Conservation (phyloP, 1,284 basidiomycete genomes). For the Sanghuangporus baumii region DNA sequence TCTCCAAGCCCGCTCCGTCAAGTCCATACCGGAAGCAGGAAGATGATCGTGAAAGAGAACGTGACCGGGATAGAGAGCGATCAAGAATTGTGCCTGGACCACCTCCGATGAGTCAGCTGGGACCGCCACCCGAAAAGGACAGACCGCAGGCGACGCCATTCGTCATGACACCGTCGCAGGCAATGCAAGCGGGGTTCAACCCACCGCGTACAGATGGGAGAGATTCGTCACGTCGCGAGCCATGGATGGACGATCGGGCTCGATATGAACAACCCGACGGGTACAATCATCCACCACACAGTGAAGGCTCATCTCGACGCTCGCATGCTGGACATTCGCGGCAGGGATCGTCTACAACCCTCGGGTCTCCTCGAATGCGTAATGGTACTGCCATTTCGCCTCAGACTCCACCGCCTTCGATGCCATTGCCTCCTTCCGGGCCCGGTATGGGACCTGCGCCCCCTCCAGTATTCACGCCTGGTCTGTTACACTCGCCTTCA, state of each 20-base stretch:
- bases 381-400: conserved; percentile 1
- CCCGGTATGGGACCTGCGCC: conserved; percentile 10
- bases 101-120: conserved; percentile 24
- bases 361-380: conserved; percentile 9
- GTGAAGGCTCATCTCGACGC: background rate
- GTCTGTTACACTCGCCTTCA: conserved; percentile 15
- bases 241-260: conserved; percentile 7
- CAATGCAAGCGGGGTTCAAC: conserved; percentile 25
- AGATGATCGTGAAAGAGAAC: conserved; percentile 17
- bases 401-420: background rate
- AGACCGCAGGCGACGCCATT: conserved; percentile 35
- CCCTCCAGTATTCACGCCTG: background rate
- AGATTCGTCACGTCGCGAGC: conserved; percentile 3
- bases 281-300: background rate
- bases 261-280: conserved; percentile 5
- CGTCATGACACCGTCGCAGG: conserved; percentile 42
- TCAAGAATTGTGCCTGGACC: conserved; percentile 22
- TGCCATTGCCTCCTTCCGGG: conserved; percentile 2
- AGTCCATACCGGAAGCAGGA: conserved; percentile 15
- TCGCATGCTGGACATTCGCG: conserved; percentile 4
- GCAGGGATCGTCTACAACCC: conserved; percentile 8
- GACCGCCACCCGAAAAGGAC: conserved; percentile 11
- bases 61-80: conserved; percentile 20
- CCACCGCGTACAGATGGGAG: conserved; percentile 21
- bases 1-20: conserved; percentile 6